Conservation (phyloP, 805 yeast genomes). For the Candida andamanensis region DNA sequence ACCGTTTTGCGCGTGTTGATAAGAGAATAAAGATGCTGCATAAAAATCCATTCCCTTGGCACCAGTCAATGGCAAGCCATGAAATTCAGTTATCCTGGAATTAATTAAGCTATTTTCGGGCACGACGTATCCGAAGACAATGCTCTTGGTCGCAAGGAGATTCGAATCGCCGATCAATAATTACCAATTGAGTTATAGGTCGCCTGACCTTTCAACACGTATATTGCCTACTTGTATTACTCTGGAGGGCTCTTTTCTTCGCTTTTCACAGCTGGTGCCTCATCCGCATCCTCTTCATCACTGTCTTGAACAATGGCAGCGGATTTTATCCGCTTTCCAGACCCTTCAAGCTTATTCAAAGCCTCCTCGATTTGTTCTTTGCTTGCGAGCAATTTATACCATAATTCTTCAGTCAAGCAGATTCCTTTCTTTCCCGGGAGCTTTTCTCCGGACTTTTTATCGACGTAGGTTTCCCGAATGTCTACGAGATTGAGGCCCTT, state of each 20-base stretch:
- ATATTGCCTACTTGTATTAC: too few species aligned
- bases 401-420: conserved; percentile 51
- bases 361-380: conserved; percentile 49
- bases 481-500: conserved; percentile 67
- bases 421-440: conserved; percentile 82
- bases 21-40: too few species aligned
- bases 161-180: too few species aligned
- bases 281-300: conserved; percentile 4
- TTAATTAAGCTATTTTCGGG: too few species aligned
- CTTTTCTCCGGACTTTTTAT: conserved; percentile 51
- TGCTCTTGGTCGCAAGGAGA: too few species aligned
- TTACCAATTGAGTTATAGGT: neutral
- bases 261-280: too few species aligned
- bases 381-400: conserved; percentile 45
- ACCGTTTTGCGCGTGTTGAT: too few species aligned
- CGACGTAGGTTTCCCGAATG: conserved; percentile 72
- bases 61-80: too few species aligned
- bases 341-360: conserved; percentile 29
- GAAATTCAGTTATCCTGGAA: too few species aligned
- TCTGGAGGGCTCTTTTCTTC: too few species aligned
- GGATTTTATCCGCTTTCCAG: conserved; percentile 17
- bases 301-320: conserved; percentile 4
- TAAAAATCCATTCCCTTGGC: too few species aligned
- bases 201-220: neutral
- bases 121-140: too few species aligned